These are phyloP conservation scores for Cryptococcus wingfieldii DNA, from an alignment of 1,284 basidiomycete species.

Conservation along the genomic window DNA sequence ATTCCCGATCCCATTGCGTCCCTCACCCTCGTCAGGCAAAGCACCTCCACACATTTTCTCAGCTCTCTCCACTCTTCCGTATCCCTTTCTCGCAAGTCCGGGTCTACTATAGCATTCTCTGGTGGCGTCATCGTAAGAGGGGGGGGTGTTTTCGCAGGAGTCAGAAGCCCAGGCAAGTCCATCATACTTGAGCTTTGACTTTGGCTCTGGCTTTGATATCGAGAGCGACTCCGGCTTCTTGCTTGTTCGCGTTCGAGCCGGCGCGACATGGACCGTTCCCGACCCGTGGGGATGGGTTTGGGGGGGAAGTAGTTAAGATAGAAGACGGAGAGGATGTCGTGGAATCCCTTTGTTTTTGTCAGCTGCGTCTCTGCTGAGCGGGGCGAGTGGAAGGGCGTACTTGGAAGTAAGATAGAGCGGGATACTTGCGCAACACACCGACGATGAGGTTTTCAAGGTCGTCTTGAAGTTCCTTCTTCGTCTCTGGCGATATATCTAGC, in stretches of 20 bases:
- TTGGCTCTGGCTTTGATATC: neutral
- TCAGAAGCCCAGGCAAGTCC: no score
- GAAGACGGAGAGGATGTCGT: conserved; percentile 83
- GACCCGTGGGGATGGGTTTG: conserved; percentile 1
- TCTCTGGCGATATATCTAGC: conserved; percentile 22
- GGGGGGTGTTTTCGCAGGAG: neutral
- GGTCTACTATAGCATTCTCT: no score
- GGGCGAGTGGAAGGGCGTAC: conserved; percentile 46
- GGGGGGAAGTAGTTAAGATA: conserved; percentile 63
- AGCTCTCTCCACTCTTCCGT: conserved; percentile 56
- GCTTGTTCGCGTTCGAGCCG: neutral
- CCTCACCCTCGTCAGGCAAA: conserved; percentile 71
- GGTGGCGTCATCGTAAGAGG: neutral
- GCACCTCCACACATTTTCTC: conserved; percentile 57
- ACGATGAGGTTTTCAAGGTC: conserved; percentile 71
- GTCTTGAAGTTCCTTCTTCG: conserved; percentile 58
- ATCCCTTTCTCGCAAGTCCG: conserved; percentile 1
- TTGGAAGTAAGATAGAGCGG: conserved; percentile 78
- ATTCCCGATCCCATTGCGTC: conserved; percentile 84
- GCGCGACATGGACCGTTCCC: conserved; percentile 6
- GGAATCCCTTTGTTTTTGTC: conserved; percentile 65
- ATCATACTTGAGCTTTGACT: no score
- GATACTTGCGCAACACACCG: conserved; percentile 66
- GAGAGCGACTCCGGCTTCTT: neutral
- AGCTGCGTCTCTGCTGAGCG: neutral